Evolutionary conservation across 2,329 filamentous ascomycete species (phyloP), one percentile per base, ranked within the genome.

Genomic region (Rachicladosporium sp.): DNA sequence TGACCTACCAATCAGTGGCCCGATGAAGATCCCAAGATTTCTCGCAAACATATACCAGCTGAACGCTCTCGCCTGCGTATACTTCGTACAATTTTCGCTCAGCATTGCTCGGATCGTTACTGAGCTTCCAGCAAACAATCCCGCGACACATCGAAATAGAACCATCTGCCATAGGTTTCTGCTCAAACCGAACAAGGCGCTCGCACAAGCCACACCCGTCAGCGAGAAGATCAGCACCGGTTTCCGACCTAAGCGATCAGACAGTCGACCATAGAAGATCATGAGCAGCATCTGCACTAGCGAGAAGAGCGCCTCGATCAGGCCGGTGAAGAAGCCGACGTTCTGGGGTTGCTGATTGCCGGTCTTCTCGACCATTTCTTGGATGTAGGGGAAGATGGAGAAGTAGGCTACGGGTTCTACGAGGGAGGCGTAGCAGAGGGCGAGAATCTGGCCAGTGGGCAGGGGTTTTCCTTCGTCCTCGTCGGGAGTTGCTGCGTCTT

Each of bases 321-420:
- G 63, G 2, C 84, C 84, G 42, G 70, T 76, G 65, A 86, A 89
- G 63, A 88, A 89, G 2, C 84, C 84, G 3, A 86, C 76, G 56
- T 86, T 78, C n/a, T 70, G 62, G 33, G 74, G 64, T 1, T 68
- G 57, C 2, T 89, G 60, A 8, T 67, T 52, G 7, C 81, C 82
- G 43, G 78, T 80, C 41, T 73, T 67, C 57, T 74, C 66, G 30
- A 84, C 76, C 83, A 89, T 89, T 53, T 80, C 67, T 52, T 78
- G 84, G 59, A 91, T 73, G 61, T 82, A 89, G 1, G 83, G 81
- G 51, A 89, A 82, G 56, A 89, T 85, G 55, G 71, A 76, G 65
- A 88, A 89, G 64, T 85, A 89, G n/a, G 82, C 80, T 31, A 88
- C 71, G 1, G 84, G 82, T 53, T 89, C 84, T 33, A 84, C 67